These are phyloP conservation scores for Pachyrhizus erosus DNA, from an alignment of 306 rosid genomes.

Conservation along the genomic window DNA sequence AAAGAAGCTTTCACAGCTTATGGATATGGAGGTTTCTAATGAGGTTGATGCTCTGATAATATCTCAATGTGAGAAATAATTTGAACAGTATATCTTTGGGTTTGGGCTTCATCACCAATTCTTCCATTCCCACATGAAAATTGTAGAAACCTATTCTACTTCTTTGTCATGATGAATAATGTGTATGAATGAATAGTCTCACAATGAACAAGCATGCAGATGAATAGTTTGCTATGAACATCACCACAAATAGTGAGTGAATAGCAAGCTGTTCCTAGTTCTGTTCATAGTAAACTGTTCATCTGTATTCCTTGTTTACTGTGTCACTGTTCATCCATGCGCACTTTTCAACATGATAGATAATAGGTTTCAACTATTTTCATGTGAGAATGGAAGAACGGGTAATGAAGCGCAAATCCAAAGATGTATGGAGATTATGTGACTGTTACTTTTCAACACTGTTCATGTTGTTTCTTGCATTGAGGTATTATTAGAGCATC, in stretches of 20 bases:
- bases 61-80: neutral
- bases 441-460: neutral
- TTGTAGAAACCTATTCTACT: too few relatives aligned
- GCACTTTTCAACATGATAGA: too few relatives aligned
- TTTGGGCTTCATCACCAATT: neutral
- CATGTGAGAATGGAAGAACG: neutral
- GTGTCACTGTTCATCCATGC: too few relatives aligned
- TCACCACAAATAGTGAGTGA: too few relatives aligned
- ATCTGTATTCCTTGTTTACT: too few relatives aligned
- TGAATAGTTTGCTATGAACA: too few relatives aligned
- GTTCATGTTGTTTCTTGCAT: neutral
- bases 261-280: too few relatives aligned
- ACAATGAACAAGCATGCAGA: too few relatives aligned
- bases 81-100: neutral
- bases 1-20: neutral
- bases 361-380: neutral
- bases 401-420: neutral
- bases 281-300: too few relatives aligned
- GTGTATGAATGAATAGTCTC: too few relatives aligned
- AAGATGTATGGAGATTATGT: neutral
- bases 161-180: too few relatives aligned
- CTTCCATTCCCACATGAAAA: neutral
- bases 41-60: neutral
- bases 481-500: neutral
- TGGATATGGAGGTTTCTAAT: neutral